These are phyloP conservation scores for Chrysanthemum lavandulifolium DNA, from an alignment of 129 eudicot genomes.

Conservation along the genomic window DNA sequence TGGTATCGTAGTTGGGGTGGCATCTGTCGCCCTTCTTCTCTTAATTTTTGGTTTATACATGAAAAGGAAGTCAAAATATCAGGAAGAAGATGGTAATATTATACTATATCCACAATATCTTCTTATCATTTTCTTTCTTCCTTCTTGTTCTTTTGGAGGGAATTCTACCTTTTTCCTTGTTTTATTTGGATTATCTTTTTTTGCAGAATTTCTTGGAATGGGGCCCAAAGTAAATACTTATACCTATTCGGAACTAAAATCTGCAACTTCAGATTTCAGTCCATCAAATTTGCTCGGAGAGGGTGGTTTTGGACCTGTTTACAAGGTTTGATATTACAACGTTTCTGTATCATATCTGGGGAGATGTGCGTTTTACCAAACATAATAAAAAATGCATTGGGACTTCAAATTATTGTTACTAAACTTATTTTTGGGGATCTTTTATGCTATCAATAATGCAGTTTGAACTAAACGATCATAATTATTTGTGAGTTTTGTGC, in stretches of 20 bases:
- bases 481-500: background rate
- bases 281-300: slow-evolving; percentile 65
- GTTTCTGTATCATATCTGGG: background rate
- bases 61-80: slow-evolving; percentile 27
- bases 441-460: background rate
- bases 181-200: background rate
- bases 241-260: slow-evolving; percentile 48
- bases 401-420: background rate
- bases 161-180: background rate
- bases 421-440: background rate
- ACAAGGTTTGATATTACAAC: slow-evolving; percentile 40
- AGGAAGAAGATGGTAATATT: slow-evolving; percentile 46
- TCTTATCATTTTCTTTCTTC: background rate
- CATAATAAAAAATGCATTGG: too few species aligned
- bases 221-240: slow-evolving; percentile 46
- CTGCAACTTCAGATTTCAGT: slow-evolving; percentile 65
- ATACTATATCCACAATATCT: background rate
- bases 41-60: slow-evolving; percentile 29
- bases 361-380: too few species aligned
- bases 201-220: slow-evolving; percentile 44
- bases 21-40: slow-evolving; percentile 24
- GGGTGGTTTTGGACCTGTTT: slow-evolving; percentile 84
- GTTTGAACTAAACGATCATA: background rate
- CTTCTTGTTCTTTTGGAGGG: slow-evolving; percentile 8
- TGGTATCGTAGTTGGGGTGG: slow-evolving; percentile 41